phyloP scores from a whole-genome alignment of 176 grass and related monocot genomes.

The Hordeum marinum region DNA sequence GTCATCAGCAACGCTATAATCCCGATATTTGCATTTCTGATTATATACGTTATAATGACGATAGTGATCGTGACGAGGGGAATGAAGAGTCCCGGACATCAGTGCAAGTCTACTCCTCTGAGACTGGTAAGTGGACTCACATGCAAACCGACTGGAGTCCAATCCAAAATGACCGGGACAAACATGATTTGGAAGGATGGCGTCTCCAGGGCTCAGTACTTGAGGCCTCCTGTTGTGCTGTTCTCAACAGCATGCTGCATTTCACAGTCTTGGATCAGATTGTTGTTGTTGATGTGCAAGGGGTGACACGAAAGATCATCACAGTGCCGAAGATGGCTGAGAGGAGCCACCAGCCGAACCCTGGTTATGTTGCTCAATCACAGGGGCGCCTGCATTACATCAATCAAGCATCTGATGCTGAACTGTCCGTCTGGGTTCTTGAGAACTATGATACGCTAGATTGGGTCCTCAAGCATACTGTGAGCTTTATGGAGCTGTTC shows the following conservation, averaged over 20 bases:
- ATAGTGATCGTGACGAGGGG: too few species aligned
- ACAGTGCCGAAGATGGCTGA: background rate
- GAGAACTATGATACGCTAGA: background rate
- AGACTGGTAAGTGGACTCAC: background rate
- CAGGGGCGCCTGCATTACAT: background rate
- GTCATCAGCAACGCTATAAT: too few species aligned
- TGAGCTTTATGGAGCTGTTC: background rate
- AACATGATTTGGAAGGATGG: background rate
- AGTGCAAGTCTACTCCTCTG: background rate
- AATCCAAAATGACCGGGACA: background rate
- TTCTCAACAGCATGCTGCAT: background rate
- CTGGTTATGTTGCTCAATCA: background rate
- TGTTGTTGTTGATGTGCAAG: background rate
- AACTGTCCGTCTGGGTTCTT: background rate
- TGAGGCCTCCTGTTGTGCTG: background rate
- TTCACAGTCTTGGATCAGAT: background rate
- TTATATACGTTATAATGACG: too few species aligned
- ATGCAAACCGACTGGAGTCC: background rate
- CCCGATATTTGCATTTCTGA: too few species aligned
- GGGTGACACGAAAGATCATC: background rate
- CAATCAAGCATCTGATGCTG: background rate
- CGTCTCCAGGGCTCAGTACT: background rate
- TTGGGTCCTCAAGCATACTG: constrained; percentile 1
- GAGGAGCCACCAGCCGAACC: too few species aligned
- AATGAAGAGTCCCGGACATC: background rate